Percentiles rank a stretch among this genome's conserved stretches.
These are phyloP conservation scores for Boletus vinaceobasis DNA, from an alignment of 768 basidiomycete genomes.

Conservation along the genomic window DNA sequence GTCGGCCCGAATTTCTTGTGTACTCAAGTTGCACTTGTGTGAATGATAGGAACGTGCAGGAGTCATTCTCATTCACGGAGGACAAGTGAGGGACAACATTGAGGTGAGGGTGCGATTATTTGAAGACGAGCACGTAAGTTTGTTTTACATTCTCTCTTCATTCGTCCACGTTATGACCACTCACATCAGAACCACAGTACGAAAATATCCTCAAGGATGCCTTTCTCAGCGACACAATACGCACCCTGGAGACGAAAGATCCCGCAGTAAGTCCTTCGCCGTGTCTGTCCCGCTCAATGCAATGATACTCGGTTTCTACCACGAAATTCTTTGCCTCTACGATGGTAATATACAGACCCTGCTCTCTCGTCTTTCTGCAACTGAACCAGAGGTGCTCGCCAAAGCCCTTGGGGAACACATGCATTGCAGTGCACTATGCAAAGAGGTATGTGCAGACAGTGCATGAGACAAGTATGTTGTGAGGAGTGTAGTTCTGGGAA, in stretches of 20 bases:
- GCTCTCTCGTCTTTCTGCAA: conserved; percentile 64
- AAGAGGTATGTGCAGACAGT: conserved; percentile 72
- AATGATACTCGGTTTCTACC: not conserved
- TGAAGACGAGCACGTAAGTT: conserved; percentile 79
- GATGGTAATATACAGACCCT: conserved; percentile 47
- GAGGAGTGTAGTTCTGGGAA: conserved; percentile 77
- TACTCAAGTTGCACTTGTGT: not conserved
- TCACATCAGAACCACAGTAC: conserved; percentile 2
- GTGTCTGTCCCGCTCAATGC: too few species aligned
- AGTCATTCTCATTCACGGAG: conserved; percentile 64
- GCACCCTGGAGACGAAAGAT: conserved; percentile 22
- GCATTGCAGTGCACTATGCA: conserved; percentile 79
- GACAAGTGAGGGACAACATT: conserved; percentile 64
- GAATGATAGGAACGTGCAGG: conserved; percentile 52
- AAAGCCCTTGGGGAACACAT: conserved; percentile 58
- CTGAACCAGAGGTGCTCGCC: conserved; percentile 62
- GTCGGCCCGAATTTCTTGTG: not conserved
- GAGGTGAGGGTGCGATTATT: conserved; percentile 60
- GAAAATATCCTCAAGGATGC: conserved; percentile 28
- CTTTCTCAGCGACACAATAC: conserved; percentile 25
- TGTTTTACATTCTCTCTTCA: not conserved
- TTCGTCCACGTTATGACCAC: too few species aligned
- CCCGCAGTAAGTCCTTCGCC: conserved; percentile 12
- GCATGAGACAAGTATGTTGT: conserved; percentile 69
- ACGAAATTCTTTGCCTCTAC: not conserved